A percentile compares a stretch with the other conserved stretches of the same genome.
Evolutionary conservation across 495 filamentous ascomycete genomes (phyloP).

Genomic region (Lichina pygmaea): DNA sequence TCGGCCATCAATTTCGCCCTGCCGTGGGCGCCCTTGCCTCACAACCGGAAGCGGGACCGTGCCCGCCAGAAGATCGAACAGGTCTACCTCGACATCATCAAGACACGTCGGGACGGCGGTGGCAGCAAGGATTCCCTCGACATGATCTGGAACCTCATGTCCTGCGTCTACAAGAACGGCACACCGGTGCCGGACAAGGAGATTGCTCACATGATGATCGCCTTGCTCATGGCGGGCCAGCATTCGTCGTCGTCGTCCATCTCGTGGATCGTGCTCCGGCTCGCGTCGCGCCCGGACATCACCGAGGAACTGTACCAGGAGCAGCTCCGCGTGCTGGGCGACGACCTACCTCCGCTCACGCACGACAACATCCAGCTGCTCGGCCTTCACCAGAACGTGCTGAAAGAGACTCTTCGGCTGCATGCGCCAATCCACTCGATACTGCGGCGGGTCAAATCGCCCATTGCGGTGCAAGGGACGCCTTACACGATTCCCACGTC

Average conservation of each 20-base stretch:
- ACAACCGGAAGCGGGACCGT: slow-evolving; percentile 30
- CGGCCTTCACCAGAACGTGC: slow-evolving; percentile 26
- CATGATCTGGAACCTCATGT: slow-evolving; percentile 47
- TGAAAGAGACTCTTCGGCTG: slow-evolving; percentile 34
- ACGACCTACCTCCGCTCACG: slow-evolving; percentile 23
- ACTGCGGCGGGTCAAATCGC: slow-evolving; percentile 31
- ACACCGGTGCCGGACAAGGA: slow-evolving; percentile 30
- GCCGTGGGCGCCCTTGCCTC: slow-evolving; percentile 31
- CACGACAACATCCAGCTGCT: slow-evolving; percentile 25
- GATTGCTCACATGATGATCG: slow-evolving; percentile 43
- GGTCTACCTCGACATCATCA: slow-evolving; percentile 32
- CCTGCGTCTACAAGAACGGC: slow-evolving; percentile 33
- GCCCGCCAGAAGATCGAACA: slow-evolving; percentile 29
- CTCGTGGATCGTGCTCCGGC: slow-evolving; percentile 31
- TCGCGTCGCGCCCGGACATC: slow-evolving; percentile 27
- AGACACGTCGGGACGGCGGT: slow-evolving; percentile 19
- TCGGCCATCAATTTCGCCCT: slow-evolving; percentile 39
- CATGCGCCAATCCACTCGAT: slow-evolving; percentile 39
- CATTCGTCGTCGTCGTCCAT: slow-evolving; percentile 32
- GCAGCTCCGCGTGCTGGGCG: slow-evolving; percentile 22
- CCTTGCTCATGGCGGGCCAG: slow-evolving; percentile 37
- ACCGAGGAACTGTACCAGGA: slow-evolving; percentile 31
- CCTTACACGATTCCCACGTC: slow-evolving; percentile 20
- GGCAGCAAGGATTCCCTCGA: slow-evolving; percentile 27
- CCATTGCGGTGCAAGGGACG: slow-evolving; percentile 22